Conservation (phyloP, 495 filamentous ascomycete species). For the Podospora pseudocomata region DNA sequence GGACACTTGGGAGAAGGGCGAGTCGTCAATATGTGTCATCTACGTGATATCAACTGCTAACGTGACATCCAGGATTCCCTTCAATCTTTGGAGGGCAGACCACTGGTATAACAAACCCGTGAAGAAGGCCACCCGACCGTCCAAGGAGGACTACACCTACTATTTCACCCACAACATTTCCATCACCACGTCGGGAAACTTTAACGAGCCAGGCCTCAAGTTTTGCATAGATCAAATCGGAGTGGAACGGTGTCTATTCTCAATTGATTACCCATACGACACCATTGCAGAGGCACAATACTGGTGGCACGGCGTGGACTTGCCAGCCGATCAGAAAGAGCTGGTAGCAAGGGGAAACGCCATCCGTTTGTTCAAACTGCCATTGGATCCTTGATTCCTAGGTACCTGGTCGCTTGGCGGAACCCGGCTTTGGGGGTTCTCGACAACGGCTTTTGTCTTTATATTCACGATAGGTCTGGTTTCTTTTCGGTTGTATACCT, state of each 20-base stretch:
- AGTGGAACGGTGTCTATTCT: constrained; percentile 35
- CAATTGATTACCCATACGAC: constrained; percentile 42
- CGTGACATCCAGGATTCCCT: constrained; percentile 48
- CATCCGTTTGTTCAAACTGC: constrained; percentile 52
- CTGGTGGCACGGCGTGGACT: constrained; percentile 49
- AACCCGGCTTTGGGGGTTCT: no score
- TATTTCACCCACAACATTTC: constrained; percentile 61
- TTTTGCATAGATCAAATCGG: constrained; percentile 44
- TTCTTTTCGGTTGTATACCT: no score
- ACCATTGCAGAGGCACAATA: constrained; percentile 51
- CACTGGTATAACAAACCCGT: constrained; percentile 55
- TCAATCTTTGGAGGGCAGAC: constrained; percentile 60
- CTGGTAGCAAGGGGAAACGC: constrained; percentile 54
- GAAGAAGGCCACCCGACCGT: constrained; percentile 51
- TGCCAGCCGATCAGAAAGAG: constrained; percentile 43
- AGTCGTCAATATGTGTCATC: no score
- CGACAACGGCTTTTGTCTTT: no score
- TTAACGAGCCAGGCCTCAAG: constrained; percentile 53
- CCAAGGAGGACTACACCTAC: constrained; percentile 56
- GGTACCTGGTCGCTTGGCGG: no score
- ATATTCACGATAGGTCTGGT: no score
- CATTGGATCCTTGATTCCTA: constrained; percentile 19
- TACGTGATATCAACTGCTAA: background rate
- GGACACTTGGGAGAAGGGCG: constrained; percentile 59
- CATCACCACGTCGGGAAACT: constrained; percentile 61